A percentile compares a stretch with the other conserved stretches of the same genome.
Evolutionary conservation across 2,329 filamentous ascomycete genomes (phyloP).

Genomic region (Talaromyces sp.): DNA sequence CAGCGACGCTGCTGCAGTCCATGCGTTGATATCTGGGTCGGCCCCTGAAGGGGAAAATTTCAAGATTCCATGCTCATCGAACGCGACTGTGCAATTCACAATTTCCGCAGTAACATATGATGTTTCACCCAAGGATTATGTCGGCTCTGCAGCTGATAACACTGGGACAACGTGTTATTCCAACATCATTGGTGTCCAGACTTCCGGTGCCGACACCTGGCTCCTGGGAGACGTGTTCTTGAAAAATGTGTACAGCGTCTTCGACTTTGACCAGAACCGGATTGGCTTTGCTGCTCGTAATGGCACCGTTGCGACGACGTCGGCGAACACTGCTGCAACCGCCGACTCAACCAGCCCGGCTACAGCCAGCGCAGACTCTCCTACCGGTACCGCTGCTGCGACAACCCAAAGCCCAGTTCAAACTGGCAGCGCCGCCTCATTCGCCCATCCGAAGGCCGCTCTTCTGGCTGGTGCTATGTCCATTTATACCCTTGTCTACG

Average conservation of each 20-base stretch:
- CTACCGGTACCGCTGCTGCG: background rate
- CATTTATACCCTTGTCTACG: background rate
- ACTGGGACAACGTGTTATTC: conserved; percentile 49
- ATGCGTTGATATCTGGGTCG: conserved; percentile 62
- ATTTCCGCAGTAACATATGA: conserved; percentile 66
- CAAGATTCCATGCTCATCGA: conserved; percentile 68
- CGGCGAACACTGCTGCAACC: background rate
- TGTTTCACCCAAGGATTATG: conserved; percentile 68
- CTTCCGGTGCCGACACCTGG: conserved; percentile 62
- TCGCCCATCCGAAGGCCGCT: background rate
- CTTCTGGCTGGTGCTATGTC: background rate
- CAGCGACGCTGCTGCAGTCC: conserved; percentile 62
- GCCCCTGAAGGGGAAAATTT: conserved; percentile 58
- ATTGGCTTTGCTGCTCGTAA: conserved; percentile 32
- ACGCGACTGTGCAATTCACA: conserved; percentile 55
- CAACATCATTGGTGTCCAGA: conserved; percentile 69
- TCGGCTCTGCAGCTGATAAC: conserved; percentile 38
- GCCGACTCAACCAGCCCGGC: background rate
- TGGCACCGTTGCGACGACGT: background rate
- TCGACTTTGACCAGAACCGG: conserved; percentile 62
- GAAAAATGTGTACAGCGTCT: conserved; percentile 85
- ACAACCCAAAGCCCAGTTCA: background rate
- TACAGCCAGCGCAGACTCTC: background rate
- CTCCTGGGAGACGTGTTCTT: conserved; percentile 81
- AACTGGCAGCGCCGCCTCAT: background rate